Evolutionary conservation across 768 basidiomycete genomes (phyloP), one percentile per base, ranked within the genome.

Genomic region (Rhizopogon vesiculosus): DNA sequence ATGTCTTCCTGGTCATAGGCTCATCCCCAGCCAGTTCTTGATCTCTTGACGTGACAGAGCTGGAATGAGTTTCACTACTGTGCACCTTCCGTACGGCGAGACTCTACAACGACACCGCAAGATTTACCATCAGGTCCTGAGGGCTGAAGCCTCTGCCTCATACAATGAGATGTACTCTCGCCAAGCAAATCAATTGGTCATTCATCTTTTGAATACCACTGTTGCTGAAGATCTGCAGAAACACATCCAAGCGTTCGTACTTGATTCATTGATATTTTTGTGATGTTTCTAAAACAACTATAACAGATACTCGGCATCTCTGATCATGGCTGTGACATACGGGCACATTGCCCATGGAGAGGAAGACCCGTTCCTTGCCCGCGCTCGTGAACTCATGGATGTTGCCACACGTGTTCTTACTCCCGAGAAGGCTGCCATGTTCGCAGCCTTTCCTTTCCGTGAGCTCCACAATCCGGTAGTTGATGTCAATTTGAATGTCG

Each of bases 41-140:
- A 44, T 31, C 29, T 6, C n/a, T 22, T 53, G 29, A 19, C 6
- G 2, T 19, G 10, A 2, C 35, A 55, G 54, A 15, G 5, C 5
- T 51, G 54, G 54, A 25, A 3, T 35, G 22, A 12, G 1, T 40
- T 55, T 51, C 48, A 55, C 40, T 7, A 50, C 54, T 10, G 54
- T 1, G 5, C n/a, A 51, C 35, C 45, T 55, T 48, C 54, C 45
- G 6, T 55, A 58, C 39, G 54, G 57, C 1, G 46, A 58, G 7
- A 48, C 12, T 7, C 66, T 65, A 61, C 62, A 62, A 10, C 55
- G 38, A 12, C 65, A 69, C n/a, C 59, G 63, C 49, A 58, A 56
- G 25, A 22, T 63, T 1, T 69, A 61, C 19, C 61, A 67, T 29
- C 63, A 69, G 28, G 46, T 59, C 12, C 69, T 67, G 29, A 45